Conservation (phyloP, 768 basidiomycete species). For the Boletus bicolor region DNA sequence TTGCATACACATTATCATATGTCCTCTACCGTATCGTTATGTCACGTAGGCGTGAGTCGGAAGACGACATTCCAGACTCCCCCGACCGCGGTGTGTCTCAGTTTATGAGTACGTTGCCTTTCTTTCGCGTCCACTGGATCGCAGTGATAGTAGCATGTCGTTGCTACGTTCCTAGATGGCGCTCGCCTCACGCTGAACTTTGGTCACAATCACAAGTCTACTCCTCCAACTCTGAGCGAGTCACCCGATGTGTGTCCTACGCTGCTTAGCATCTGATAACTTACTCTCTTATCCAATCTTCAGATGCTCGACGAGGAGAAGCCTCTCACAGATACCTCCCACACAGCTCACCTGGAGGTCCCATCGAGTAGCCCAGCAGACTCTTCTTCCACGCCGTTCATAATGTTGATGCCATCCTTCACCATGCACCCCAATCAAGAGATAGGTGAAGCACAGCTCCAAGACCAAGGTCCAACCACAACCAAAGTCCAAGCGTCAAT, state of each 20-base stretch:
- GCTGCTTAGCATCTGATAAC: neutral
- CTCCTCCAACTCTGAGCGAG: neutral
- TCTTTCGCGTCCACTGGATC: neutral
- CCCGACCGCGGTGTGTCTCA: conserved; percentile 24
- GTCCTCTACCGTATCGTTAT: conserved; percentile 27
- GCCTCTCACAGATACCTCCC: conserved; percentile 8
- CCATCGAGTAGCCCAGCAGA: conserved; percentile 6
- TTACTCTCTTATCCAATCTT: neutral
- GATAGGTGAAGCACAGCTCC: neutral
- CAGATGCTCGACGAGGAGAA: conserved; percentile 22
- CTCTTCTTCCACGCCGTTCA: conserved; percentile 16
- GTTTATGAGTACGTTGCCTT: conserved; percentile 26
- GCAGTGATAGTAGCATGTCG: neutral
- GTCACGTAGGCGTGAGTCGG: conserved; percentile 12
- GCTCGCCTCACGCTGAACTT: conserved; percentile 26
- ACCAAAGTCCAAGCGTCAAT: neutral
- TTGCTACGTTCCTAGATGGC: conserved; percentile 14
- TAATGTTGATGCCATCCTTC: conserved; percentile 15
- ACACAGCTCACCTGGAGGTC: conserved; percentile 2
- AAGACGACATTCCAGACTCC: conserved; percentile 14
- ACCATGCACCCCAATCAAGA: conserved; percentile 3
- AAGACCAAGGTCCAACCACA: neutral
- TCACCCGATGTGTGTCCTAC: conserved; percentile 14
- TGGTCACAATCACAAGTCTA: conserved; percentile 2
- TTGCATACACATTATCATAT: conserved; percentile 26